Conservation (phyloP, 2,329 filamentous ascomycete genomes). For the Aspergillus transmontanensis region DNA sequence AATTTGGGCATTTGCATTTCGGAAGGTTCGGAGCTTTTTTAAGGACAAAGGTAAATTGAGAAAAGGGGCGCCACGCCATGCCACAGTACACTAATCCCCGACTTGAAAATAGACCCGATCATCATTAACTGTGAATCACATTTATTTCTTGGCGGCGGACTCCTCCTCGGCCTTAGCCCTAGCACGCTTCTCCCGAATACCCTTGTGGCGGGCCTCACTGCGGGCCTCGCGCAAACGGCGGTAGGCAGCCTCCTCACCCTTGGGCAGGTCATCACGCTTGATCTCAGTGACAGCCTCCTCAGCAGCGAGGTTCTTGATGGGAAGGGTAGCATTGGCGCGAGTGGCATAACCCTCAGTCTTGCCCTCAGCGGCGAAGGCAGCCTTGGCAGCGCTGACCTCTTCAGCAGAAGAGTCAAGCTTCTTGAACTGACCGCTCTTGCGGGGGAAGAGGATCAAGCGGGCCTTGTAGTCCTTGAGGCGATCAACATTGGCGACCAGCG, state of each 20-base stretch:
- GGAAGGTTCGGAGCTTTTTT: slow-evolving; percentile 40
- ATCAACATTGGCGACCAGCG: slow-evolving; percentile 89
- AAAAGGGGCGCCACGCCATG: slow-evolving; percentile 40
- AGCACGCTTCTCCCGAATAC: slow-evolving; percentile 89
- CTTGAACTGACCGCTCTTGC: slow-evolving; percentile 92
- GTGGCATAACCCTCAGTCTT: slow-evolving; percentile 57
- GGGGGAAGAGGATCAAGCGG: slow-evolving; percentile 96
- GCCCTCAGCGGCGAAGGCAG: slow-evolving; percentile 50
- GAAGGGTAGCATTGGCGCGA: slow-evolving; percentile 63
- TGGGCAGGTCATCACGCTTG: slow-evolving; percentile 78
- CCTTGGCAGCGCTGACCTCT: slow-evolving; percentile 72
- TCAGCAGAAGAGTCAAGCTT: slow-evolving; percentile 85
- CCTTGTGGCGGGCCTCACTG: slow-evolving; percentile 77
- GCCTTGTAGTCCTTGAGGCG: slow-evolving; percentile 97
- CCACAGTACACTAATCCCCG: slow-evolving; percentile 39
- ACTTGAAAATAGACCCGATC: slow-evolving; percentile 42
- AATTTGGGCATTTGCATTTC: slow-evolving; percentile 41
- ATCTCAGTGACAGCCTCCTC: slow-evolving; percentile 70
- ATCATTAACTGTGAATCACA: slow-evolving; percentile 43
- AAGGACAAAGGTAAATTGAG: slow-evolving; percentile 34
- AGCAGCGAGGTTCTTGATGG: slow-evolving; percentile 66
- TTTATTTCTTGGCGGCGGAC: slow-evolving; percentile 57
- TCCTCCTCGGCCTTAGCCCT: slow-evolving; percentile 77
- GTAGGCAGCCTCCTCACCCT: slow-evolving; percentile 84
- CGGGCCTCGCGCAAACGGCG: slow-evolving; percentile 80